Conservation (phyloP, 768 basidiomycete genomes). For the Megacollybia marginata region DNA sequence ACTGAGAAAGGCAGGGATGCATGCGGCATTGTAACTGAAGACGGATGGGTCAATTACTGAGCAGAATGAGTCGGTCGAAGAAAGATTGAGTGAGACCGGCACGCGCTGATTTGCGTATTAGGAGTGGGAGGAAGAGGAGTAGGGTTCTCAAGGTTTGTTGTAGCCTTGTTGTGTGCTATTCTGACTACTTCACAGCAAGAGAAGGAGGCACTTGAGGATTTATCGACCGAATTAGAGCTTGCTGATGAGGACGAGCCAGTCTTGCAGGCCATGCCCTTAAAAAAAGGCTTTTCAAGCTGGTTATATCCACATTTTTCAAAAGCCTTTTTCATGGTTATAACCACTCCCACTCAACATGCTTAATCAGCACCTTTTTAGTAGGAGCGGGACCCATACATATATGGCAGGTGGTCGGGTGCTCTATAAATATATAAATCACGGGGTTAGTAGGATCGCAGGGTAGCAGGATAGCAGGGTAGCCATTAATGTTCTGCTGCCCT, state of each 20-base stretch:
- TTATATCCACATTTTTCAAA: no score
- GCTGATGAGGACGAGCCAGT: constrained; percentile 79
- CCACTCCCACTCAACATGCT: no score
- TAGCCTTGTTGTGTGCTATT: neutral
- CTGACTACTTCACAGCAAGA: constrained; percentile 60
- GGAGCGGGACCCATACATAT: no score
- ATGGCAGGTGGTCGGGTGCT: no score
- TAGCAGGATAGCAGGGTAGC: no score
- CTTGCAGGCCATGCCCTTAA: constrained; percentile 63
- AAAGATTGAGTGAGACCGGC: constrained; percentile 97
- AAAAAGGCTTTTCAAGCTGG: no score
- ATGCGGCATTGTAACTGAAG: constrained; percentile 99
- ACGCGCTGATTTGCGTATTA: constrained; percentile 99
- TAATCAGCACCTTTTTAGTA: no score
- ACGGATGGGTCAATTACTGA: constrained; percentile 94
- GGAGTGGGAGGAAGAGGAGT: no score
- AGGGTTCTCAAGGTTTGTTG: constrained; percentile 68
- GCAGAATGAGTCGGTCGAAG: constrained; percentile 93
- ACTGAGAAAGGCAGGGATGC: constrained; percentile 98
- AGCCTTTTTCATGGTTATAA: no score
- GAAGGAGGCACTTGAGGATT: constrained; percentile 90
- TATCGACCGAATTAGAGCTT: constrained; percentile 81
- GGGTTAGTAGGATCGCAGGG: no score
- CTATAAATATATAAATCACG: no score
- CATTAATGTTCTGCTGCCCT: no score